Conservation (phyloP, 164 flowering plant species). For the Chloranthus sessilifolius region DNA sequence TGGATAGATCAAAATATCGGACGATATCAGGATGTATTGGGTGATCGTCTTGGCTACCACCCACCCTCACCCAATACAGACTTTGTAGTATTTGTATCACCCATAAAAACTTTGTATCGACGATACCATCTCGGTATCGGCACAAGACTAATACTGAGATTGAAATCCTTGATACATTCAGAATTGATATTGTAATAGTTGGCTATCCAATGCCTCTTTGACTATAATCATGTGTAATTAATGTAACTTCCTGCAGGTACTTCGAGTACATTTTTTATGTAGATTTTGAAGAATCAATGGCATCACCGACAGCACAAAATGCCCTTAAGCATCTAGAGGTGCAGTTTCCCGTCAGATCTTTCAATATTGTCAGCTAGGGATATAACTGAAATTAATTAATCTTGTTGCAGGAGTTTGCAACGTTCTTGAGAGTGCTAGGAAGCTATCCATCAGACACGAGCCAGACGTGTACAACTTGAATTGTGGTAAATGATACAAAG, state of each 20-base stretch:
- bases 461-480: conserved; percentile 26
- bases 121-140: too few species aligned
- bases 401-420: conserved; percentile 71
- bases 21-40: too few species aligned
- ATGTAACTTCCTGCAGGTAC: conserved; percentile 33
- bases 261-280: conserved; percentile 89
- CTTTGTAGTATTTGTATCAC: too few species aligned
- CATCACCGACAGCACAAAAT: conserved; percentile 69
- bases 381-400: background rate
- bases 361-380: too few species aligned
- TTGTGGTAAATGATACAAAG: too few species aligned
- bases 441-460: conserved; percentile 79
- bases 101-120: too few species aligned
- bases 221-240: too few species aligned
- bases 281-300: conserved; percentile 98
- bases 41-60: too few species aligned
- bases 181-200: background rate
- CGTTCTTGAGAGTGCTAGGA: conserved; percentile 79
- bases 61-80: too few species aligned
- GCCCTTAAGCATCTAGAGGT: conserved; percentile 80
- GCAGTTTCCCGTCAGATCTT: background rate
- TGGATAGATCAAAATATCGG: too few species aligned
- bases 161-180: too few species aligned
- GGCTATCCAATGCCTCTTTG: background rate
- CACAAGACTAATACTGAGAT: too few species aligned